Evolutionary conservation across 1,284 basidiomycete species (phyloP).

Genomic region (Microbotryum silenes-acaulis): DNA sequence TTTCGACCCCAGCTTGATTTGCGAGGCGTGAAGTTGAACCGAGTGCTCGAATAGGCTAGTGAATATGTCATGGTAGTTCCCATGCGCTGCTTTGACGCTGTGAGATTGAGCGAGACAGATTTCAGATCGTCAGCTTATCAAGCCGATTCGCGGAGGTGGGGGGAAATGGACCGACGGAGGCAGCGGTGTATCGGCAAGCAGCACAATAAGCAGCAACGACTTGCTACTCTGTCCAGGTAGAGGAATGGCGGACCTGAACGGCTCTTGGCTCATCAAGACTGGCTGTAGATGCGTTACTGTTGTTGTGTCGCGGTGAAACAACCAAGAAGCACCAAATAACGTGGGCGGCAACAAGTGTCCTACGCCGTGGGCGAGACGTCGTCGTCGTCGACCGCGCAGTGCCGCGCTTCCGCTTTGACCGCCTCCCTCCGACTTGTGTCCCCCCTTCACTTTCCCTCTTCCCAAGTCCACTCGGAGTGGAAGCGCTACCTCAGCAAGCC

Average conservation of each 20-base stretch:
- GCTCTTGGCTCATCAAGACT: too few species aligned
- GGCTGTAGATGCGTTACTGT: background rate
- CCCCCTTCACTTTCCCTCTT: background rate
- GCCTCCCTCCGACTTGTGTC: background rate
- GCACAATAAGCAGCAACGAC: conserved; percentile 21
- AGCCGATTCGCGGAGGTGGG: background rate
- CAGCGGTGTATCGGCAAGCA: conserved; percentile 33
- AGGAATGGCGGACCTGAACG: background rate
- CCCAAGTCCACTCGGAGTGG: background rate
- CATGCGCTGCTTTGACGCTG: conserved; percentile 39
- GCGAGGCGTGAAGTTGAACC: conserved; percentile 18
- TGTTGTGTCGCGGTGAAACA: background rate
- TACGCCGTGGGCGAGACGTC: too few species aligned
- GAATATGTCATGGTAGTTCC: conserved; percentile 45
- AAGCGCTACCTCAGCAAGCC: background rate
- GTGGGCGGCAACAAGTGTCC: background rate
- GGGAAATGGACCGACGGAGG: conserved; percentile 7
- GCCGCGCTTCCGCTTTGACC: background rate
- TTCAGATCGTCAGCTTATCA: background rate
- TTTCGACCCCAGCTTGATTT: background rate
- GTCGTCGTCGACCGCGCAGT: too few species aligned
- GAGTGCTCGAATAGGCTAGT: conserved; percentile 39
- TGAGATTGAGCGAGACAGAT: background rate
- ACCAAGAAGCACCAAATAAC: background rate
- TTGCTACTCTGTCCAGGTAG: background rate